These are phyloP conservation scores for Corrigiola litoralis DNA, from an alignment of 179 eudicot genomes.

Conservation along the genomic window DNA sequence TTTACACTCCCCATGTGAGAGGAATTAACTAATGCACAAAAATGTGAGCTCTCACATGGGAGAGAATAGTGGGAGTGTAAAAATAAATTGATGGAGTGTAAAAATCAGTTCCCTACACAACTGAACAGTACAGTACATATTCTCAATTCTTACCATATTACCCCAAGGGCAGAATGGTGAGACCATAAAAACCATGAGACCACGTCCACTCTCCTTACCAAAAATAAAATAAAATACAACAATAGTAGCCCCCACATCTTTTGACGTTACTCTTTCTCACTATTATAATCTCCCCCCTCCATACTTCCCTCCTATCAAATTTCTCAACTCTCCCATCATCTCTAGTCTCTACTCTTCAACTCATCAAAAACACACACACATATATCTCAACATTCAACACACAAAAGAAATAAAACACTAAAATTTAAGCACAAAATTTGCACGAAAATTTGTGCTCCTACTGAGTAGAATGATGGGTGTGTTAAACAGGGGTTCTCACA, in stretches of 20 bases:
- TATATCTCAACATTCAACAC: neutral
- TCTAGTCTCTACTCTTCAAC: neutral
- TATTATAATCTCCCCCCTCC: neutral
- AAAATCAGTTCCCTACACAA: neutral
- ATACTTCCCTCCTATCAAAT: neutral
- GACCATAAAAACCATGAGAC: neutral
- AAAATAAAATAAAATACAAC: too few species aligned
- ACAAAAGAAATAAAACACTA: neutral
- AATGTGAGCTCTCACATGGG: too few species aligned
- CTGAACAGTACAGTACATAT: neutral
- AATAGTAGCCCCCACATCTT: conserved; percentile 19
- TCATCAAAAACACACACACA: neutral
- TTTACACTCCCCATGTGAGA: too few species aligned
- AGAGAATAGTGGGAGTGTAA: too few species aligned
- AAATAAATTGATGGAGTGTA: neutral
- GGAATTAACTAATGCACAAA: too few species aligned
- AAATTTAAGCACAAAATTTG: neutral
- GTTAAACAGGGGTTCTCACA: conserved; percentile 50
- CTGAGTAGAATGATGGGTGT: conserved; percentile 45
- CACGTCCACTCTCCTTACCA: conserved; percentile 10
- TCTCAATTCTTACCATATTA: neutral
- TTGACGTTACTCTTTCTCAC: neutral
- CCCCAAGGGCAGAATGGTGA: neutral
- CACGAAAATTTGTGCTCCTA: neutral
- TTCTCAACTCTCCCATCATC: neutral